Evolutionary conservation across 352 stramenopile species (phyloP), one percentile per base, ranked within the genome.

Genomic region (Phytopythium boreale): DNA sequence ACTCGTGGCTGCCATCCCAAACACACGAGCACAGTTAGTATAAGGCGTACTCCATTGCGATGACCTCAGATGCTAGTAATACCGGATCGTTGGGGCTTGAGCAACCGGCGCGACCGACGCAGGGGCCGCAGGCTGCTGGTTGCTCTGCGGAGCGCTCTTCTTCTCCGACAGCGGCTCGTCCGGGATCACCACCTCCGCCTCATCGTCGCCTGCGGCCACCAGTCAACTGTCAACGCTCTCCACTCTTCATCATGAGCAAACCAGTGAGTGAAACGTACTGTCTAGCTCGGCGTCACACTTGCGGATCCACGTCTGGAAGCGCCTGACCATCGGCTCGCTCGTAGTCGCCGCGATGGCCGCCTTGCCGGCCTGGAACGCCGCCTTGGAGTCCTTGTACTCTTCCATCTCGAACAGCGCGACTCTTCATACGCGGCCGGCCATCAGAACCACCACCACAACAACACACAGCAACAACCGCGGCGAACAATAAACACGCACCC

Each of bases 211-310:
- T 73, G 34, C n/a, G n/a, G 44, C 15, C 29, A 24, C 15, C n/a
- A 59, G 9, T 4, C 14, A 34, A 19, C n/a, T 19, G 37, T 50
- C 15, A 68, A 34, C 22, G 9, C 29, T 10, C 6, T 43, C 29
- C 51, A 63, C 27, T 39, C 31, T 36, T 57, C 12, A 41, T 59
- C 59, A 62, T 36, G 20, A 44, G 39, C 24, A 59, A 15, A 1
- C 27, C n/a, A 43, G 12, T 59, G 1, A 60, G 9, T 20, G 56
- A 43, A 12, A 14, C 61, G 65, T 53, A 92, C 84, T 79, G 64
- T 92, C 77, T 26, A 92, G 17, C 55, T 96, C 88, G 0, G 87
- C 84, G 46, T 96, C 80, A 58, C 90, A 97, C 61, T 96, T 96
- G 66, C 90, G 82, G 59, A 96, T 82, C 87, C 88, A 96, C 29